Evolutionary conservation across 306 rosid species (phyloP), one percentile per base, ranked within the genome.

Genomic region (Pachyrhizus erosus): DNA sequence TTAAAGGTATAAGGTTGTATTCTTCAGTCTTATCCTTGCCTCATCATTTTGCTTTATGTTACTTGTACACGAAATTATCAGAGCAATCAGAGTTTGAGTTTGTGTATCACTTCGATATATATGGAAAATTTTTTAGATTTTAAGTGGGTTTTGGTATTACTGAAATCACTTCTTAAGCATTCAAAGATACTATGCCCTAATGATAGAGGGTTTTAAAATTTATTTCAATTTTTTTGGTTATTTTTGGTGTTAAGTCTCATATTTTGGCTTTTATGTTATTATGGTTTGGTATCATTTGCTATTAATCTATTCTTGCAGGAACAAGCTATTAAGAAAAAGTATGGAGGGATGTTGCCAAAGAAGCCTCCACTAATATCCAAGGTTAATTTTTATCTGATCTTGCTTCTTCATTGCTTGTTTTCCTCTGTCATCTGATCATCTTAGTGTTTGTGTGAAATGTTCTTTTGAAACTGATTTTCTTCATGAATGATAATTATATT

Each of bases 341-440:
- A 93, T 81, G 98, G 99, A 73, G 99, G 99, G 68, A 74, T 92
- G n/a, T 6, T 93, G 52, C 98, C 96, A 65, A 96, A 60, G 92
- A 96, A 93, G 86, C 93, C 93, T 82, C 99, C 99, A 34, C 87
- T 96, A 79, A 96, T 96, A 88, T 96, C 98, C 66, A 96, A 96
- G 96, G 99, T 96, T 80, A 48, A 42, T 76, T 79, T 40, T 83
- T 37, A 12, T 45, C 57, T 39, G 55, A 66, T 65, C 8, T 29
- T 70, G 62, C 43, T 40, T 80, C 73, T 61, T 52, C 31, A 20
- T 51, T 15, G 52, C 55, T 18, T 48, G 54, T 21, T 23, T 51
- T 42, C 75, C 23, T 7, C 79, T 61, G 29, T 26, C 68, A 13
- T 75, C 43, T 7, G 5, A 43, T 72, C 45, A 43, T 85, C 61